A percentile compares a stretch with the other conserved stretches of the same genome.
Evolutionary conservation across 495 filamentous ascomycete species (phyloP).

Genomic region (Tuber indicum): DNA sequence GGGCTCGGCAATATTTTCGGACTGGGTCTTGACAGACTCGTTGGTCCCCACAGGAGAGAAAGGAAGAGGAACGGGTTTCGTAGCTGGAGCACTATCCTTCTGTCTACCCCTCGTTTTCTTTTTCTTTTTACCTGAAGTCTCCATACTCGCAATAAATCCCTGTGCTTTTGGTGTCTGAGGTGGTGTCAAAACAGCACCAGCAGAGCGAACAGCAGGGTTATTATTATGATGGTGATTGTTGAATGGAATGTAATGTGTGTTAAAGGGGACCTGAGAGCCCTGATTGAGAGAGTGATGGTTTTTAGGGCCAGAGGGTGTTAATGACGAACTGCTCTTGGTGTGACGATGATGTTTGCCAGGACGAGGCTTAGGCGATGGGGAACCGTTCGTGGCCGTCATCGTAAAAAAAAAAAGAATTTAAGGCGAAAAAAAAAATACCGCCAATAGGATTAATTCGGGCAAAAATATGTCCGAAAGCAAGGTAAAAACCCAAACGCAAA

Average conservation of each 20-base stretch:
- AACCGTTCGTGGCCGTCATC: conserved; percentile 33
- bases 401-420: neutral
- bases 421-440: conserved; percentile 33
- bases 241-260: conserved; percentile 24
- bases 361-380: conserved; percentile 32
- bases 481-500: conserved; percentile 16
- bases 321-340: conserved; percentile 34
- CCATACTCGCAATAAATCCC: conserved; percentile 13
- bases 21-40: neutral
- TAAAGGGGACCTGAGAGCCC: conserved; percentile 14
- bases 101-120: conserved; percentile 19
- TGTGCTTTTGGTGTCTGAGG: conserved; percentile 33
- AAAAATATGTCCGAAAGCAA: conserved; percentile 17
- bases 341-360: conserved; percentile 34
- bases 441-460: conserved; percentile 28
- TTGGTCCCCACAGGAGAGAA: neutral
- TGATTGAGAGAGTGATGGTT: conserved; percentile 21
- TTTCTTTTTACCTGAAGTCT: conserved; percentile 24
- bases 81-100: neutral
- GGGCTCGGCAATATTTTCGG: neutral
- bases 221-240: conserved; percentile 15
- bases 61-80: neutral
- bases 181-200: conserved; percentile 17
- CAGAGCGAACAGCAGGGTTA: conserved; percentile 17
- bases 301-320: conserved; percentile 16